Evolutionary conservation across 352 stramenopile genomes (phyloP), one percentile per base, ranked within the genome.

Genomic region (Phytophthora fragariae): DNA sequence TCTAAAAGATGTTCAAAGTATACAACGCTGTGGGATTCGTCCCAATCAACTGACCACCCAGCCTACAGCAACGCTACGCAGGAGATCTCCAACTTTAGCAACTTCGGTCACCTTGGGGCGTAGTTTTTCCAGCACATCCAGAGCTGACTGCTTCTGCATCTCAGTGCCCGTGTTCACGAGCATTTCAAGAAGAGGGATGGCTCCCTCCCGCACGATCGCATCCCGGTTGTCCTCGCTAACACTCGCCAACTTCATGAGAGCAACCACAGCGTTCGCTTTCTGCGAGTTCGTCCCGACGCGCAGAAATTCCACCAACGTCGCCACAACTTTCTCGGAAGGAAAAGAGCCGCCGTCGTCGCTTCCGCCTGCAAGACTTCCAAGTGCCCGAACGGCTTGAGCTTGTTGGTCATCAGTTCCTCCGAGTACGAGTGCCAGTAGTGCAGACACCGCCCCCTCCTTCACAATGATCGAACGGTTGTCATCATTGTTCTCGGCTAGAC

Each of bases 401-500:
- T 61, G 64, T 12, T 68, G 67, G 9, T 52, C 53, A 10, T 60
- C 67, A 2, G 44, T 64, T 3, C 67, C 67, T 10, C 24, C 33
- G 2, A 61, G 14, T 1, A 59, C 9, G 2, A 74, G 60, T 12
- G 19, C 55, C 5, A 70, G 5, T 5, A 74, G 41, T 1, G 63
- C 29, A n/a, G 67, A 2, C 10, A 74, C 57, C 10, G 52, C 67
- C 7, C 59, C 67, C 37, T 57, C 67, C 14, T 55, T 17, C 11
- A 62, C 39, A 61, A 75, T 67, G 8, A 14, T 46, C 2, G 47
- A 4, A 3, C 52, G 52, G 19, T 64, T 68, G 0, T 4, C 49
- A 21, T 72, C 66, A 21, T 71, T 71, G 19, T 53, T 64, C 11
- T 49, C 14, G 19, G 61, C 62, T 27, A 78, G 49, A 11, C 53